Evolutionary conservation across 2,329 filamentous ascomycete genomes (phyloP).

Genomic region (Cercospora sp.): DNA sequence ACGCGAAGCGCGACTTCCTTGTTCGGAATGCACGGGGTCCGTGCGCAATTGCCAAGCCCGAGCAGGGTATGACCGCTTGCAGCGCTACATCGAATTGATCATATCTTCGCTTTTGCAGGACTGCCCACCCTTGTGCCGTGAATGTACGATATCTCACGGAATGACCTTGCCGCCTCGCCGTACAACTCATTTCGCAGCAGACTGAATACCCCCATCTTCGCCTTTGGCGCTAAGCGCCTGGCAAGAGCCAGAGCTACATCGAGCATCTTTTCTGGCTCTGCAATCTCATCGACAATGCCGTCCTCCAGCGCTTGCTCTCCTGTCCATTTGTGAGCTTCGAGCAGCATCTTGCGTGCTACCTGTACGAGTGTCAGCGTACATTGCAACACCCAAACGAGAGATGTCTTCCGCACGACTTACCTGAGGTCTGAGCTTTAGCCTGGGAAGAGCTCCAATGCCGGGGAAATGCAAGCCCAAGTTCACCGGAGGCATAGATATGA

Average conservation of each 20-base stretch:
- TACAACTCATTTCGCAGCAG: slow-evolving; percentile 54
- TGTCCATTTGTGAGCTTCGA: slow-evolving; percentile 58
- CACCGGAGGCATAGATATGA: slow-evolving; percentile 55
- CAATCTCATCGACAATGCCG: slow-evolving; percentile 56
- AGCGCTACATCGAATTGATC: slow-evolving; percentile 10
- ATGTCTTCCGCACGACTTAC: neutral
- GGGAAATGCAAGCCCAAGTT: slow-evolving; percentile 58
- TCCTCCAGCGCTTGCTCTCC: slow-evolving; percentile 53
- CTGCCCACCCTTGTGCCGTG: slow-evolving; percentile 48
- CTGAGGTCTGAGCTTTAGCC: slow-evolving; percentile 53
- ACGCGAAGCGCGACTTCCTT: slow-evolving; percentile 4
- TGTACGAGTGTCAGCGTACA: neutral
- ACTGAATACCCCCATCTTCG: slow-evolving; percentile 54
- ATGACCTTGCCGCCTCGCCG: slow-evolving; percentile 54
- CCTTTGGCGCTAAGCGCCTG: slow-evolving; percentile 44
- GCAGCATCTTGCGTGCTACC: slow-evolving; percentile 57
- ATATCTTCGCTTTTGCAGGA: slow-evolving; percentile 53
- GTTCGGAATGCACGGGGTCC: neutral
- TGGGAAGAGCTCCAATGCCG: slow-evolving; percentile 55
- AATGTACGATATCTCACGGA: slow-evolving; percentile 56
- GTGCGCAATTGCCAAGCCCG: neutral
- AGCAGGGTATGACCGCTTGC: neutral
- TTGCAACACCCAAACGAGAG: neutral
- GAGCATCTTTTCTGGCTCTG: slow-evolving; percentile 52
- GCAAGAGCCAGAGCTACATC: slow-evolving; percentile 48